Evolutionary conservation across 331 rosid genomes (phyloP).

Genomic region (Saraca asoca): DNA sequence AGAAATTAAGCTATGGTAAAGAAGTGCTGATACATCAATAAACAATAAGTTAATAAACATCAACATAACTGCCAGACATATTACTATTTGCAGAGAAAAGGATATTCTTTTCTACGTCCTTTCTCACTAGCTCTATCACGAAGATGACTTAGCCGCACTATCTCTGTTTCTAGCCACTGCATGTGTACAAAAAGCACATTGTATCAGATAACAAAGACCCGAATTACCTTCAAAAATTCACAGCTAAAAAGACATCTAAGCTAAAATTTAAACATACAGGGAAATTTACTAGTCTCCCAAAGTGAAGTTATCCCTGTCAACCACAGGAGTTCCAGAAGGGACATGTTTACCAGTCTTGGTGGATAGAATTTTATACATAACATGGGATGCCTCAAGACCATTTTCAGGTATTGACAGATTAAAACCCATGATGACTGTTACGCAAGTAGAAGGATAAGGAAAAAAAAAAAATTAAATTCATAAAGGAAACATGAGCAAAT

Average conservation of each 20-base stretch:
- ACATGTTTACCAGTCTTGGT: background rate
- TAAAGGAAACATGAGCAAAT: background rate
- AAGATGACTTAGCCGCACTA: conserved; percentile 85
- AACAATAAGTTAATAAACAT: conserved; percentile 14
- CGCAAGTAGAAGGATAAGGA: background rate
- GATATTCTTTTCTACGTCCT: conserved; percentile 96
- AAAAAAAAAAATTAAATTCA: conserved; percentile 6
- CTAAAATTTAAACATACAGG: background rate
- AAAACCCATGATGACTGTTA: background rate
- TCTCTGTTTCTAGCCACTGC: conserved; percentile 97
- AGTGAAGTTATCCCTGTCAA: background rate
- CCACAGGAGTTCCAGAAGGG: background rate
- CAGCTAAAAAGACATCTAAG: conserved; percentile 5
- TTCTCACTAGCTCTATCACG: conserved; percentile 99
- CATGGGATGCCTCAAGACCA: background rate
- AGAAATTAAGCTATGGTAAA: background rate
- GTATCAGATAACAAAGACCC: conserved; percentile 23
- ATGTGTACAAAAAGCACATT: conserved; percentile 31
- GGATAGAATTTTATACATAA: conserved; percentile 4
- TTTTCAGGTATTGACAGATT: conserved; percentile 1
- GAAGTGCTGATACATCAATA: background rate
- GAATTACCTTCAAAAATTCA: conserved; percentile 23
- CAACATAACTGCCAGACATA: conserved; percentile 6
- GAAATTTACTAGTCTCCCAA: background rate
- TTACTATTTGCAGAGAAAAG: conserved; percentile 43